Conservation (phyloP, 2,329 filamentous ascomycete species). For the Sporothrix pseudoabietina region DNA sequence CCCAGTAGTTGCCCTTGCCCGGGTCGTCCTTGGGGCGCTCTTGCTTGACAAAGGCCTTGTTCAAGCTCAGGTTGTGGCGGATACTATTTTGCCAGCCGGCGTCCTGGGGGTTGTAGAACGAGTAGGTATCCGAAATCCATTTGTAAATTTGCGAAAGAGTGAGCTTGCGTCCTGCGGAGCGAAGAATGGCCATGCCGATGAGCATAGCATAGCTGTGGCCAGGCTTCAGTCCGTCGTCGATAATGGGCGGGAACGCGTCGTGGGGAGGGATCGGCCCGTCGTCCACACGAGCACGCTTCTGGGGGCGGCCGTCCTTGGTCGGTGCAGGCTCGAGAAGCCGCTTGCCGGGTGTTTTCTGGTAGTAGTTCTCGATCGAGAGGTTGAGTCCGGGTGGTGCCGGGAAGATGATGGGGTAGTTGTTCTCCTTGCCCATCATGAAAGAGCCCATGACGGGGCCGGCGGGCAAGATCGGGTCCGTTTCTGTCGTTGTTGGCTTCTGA, state of each 20-base stretch:
- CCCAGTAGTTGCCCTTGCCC: constrained; percentile 97
- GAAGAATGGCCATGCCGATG: constrained; percentile 95
- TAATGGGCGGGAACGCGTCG: constrained; percentile 76
- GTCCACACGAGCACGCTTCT: constrained; percentile 69
- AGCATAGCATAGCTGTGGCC: constrained; percentile 90
- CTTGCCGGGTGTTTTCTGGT: constrained; percentile 57
- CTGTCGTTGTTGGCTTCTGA: constrained; percentile 53
- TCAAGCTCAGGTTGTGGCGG: constrained; percentile 92
- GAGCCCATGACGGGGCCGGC: constrained; percentile 33
- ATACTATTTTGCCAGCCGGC: constrained; percentile 99
- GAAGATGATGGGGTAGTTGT: constrained; percentile 54
- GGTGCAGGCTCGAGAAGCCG: constrained; percentile 74
- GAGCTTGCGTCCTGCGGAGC: constrained; percentile 77
- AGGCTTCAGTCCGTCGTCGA: constrained; percentile 87
- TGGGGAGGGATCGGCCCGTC: constrained; percentile 64
- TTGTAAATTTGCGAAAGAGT: constrained; percentile 97
- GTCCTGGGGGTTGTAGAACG: constrained; percentile 81
- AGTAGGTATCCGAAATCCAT: constrained; percentile 96
- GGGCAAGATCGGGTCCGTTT: background rate
- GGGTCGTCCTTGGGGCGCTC: constrained; percentile 96
- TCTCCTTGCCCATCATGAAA: constrained; percentile 57
- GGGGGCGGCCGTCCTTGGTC: constrained; percentile 65
- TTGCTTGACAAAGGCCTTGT: constrained; percentile 95
- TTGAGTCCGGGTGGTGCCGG: constrained; percentile 52
- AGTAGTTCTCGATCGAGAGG: constrained; percentile 56